Evolutionary conservation across 163 green algal species (phyloP).

Genomic region (Volvox carteri): DNA sequence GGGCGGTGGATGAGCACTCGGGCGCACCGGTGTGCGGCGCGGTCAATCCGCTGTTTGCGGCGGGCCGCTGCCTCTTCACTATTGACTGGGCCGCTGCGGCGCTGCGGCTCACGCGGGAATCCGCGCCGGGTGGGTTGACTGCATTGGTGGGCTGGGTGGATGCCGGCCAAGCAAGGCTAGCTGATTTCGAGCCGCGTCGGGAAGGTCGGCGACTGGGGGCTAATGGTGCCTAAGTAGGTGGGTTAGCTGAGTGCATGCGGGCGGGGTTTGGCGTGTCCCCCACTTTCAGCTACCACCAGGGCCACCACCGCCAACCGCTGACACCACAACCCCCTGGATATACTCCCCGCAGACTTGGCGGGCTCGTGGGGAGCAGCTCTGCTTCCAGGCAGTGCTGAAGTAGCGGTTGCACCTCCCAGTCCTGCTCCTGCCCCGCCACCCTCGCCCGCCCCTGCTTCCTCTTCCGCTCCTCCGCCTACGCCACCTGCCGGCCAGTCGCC

Average conservation of each 20-base stretch:
- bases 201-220: too few relatives aligned
- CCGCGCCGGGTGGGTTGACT: background rate
- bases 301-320: too few relatives aligned
- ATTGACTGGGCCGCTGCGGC: constrained; percentile 34
- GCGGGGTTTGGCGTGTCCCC: too few relatives aligned
- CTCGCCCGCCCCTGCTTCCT: background rate
- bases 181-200: too few relatives aligned
- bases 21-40: constrained; percentile 14
- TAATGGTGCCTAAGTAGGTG: too few relatives aligned
- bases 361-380: background rate
- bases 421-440: background rate
- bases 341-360: background rate
- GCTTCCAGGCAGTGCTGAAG: background rate
- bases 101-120: constrained; percentile 14
- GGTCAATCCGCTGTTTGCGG: constrained; percentile 30
- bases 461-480: background rate
- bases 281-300: too few relatives aligned
- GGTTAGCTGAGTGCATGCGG: too few relatives aligned
- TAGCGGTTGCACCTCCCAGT: background rate
- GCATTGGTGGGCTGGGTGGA: too few relatives aligned
- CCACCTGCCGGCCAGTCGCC: background rate
- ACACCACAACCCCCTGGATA: too few relatives aligned
- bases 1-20: background rate
- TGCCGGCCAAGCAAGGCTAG: too few relatives aligned
- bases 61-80: constrained; percentile 43